A percentile compares a stretch with the other conserved stretches of the same genome.
Evolutionary conservation across 495 filamentous ascomycete genomes (phyloP).

Genomic region (Hamigera avellanea): DNA sequence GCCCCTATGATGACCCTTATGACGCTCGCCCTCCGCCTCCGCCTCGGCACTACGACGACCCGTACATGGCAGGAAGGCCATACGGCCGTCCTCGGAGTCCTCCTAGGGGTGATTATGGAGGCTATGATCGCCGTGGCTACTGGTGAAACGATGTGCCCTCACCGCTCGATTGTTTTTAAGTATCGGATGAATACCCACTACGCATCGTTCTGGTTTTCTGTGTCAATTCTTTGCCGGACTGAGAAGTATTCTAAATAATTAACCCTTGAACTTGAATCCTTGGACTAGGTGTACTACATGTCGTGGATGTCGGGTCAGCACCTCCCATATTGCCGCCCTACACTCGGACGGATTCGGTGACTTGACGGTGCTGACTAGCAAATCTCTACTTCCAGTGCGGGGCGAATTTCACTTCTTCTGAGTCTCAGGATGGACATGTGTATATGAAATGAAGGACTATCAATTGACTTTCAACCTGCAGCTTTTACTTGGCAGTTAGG

Average conservation of each 20-base stretch:
- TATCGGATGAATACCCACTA: constrained; percentile 17
- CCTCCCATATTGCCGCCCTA: too few relatives aligned
- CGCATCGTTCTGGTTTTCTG: constrained; percentile 4
- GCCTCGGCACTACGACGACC: constrained; percentile 35
- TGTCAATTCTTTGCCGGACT: constrained; percentile 1
- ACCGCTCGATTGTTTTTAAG: constrained; percentile 5
- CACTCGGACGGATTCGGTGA: too few relatives aligned
- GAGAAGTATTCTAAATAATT: neutral
- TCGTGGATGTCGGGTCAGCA: too few relatives aligned
- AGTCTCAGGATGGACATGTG: too few relatives aligned
- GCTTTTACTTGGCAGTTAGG: too few relatives aligned
- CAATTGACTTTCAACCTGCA: too few relatives aligned
- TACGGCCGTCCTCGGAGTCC: constrained; percentile 35
- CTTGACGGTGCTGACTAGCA: too few relatives aligned
- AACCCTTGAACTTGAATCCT: neutral
- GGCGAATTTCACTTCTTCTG: too few relatives aligned
- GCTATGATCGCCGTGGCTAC: constrained; percentile 35
- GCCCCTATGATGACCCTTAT: constrained; percentile 42
- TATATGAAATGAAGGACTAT: too few relatives aligned
- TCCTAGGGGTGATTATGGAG: constrained; percentile 29
- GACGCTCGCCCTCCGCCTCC: constrained; percentile 31
- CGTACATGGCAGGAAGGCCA: constrained; percentile 29
- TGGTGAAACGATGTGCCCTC: constrained; percentile 20
- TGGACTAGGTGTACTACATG: neutral
- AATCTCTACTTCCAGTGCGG: too few relatives aligned